These are phyloP conservation scores for Metschnikowia baotianmanensis DNA, from an alignment of 805 yeast species.

Conservation along the genomic window DNA sequence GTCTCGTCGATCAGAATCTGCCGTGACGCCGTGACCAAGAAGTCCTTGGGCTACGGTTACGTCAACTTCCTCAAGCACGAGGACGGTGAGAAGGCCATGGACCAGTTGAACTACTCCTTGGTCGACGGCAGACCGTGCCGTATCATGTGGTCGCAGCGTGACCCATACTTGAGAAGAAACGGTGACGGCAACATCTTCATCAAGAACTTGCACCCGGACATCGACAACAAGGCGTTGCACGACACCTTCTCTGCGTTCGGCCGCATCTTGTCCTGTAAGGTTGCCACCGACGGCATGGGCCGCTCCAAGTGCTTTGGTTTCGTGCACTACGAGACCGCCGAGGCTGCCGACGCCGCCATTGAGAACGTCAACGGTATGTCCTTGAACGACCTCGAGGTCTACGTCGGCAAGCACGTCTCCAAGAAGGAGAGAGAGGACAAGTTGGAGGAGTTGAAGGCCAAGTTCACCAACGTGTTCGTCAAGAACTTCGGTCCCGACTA, in stretches of 20 bases:
- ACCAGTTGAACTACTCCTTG: constrained; percentile 89
- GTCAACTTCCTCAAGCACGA: constrained; percentile 88
- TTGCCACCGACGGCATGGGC: constrained; percentile 91
- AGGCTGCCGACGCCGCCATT: constrained; percentile 91
- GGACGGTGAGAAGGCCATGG: constrained; percentile 93
- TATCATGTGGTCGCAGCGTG: constrained; percentile 99
- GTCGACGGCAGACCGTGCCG: constrained; percentile 97
- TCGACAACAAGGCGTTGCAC: constrained; percentile 97
- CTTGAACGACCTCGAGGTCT: constrained; percentile 93
- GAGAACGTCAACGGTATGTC: constrained; percentile 98
- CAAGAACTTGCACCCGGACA: constrained; percentile 97
- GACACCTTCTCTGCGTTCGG: constrained; percentile 98
- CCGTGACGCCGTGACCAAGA: constrained; percentile 96
- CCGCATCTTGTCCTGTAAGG: constrained; percentile 92
- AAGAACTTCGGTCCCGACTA: constrained; percentile 80
- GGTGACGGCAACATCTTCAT: constrained; percentile 97
- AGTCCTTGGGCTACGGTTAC: constrained; percentile 97
- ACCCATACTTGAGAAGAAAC: constrained; percentile 89
- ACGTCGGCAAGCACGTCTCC: constrained; percentile 90
- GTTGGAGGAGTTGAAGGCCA: constrained; percentile 84
- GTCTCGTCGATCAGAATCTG: constrained; percentile 97
- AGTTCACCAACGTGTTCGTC: constrained; percentile 93
- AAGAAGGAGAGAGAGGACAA: constrained; percentile 93
- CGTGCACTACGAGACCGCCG: constrained; percentile 92
- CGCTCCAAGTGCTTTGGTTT: constrained; percentile 94